phyloP scores from a whole-genome alignment of 164 flowering plant species.

The Vitis vinifera region ASM3070453v1 NC_081811.1:1771501-1772000 shows the following conservation, averaged over 20 bases:
- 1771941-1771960: constrained; percentile 78
- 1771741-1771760: constrained; percentile 28
- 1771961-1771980: constrained; percentile 75
- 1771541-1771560: constrained; percentile 77
- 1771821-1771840: constrained; percentile 67
- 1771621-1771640: constrained; percentile 31
- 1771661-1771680: constrained; percentile 63
- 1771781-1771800: constrained; percentile 40
- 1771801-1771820: constrained; percentile 68
- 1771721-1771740: constrained; percentile 19
- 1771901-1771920: constrained; percentile 65
- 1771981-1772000: constrained; percentile 58
- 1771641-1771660: constrained; percentile 36
- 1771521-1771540: constrained; percentile 74
- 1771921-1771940: constrained; percentile 78
- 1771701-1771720: constrained; percentile 19
- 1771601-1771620: constrained; percentile 8
- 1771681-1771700: constrained; percentile 42
- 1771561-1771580: constrained; percentile 83
- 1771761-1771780: constrained; percentile 14
- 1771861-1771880: constrained; percentile 91
- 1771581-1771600: constrained; percentile 63
- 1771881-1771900: constrained; percentile 95
- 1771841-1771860: constrained; percentile 96
- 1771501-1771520: constrained; percentile 64